Percentiles rank a stretch among this genome's conserved stretches.
Evolutionary conservation across 2,329 filamentous ascomycete genomes (phyloP).

Genomic region (Domatiomyces catenatus): DNA sequence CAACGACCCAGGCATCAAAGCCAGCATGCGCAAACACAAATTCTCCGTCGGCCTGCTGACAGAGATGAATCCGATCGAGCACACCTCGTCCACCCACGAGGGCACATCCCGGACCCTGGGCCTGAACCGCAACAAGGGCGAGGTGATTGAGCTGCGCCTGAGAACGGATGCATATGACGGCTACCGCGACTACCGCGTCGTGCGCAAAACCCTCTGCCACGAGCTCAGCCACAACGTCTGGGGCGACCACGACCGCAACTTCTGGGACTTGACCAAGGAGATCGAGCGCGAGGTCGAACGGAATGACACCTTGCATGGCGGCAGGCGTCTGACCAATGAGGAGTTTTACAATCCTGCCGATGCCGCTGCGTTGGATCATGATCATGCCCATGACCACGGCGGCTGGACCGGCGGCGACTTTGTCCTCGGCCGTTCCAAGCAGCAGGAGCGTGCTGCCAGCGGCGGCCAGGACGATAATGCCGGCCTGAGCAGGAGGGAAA

Average conservation of each 20-base stretch:
- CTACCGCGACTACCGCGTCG: slow-evolving; percentile 81
- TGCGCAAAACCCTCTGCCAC: slow-evolving; percentile 83
- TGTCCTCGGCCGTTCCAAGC: slow-evolving; percentile 45
- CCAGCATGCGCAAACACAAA: slow-evolving; percentile 67
- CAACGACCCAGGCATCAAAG: slow-evolving; percentile 70
- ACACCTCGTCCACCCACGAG: slow-evolving; percentile 57
- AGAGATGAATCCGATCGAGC: slow-evolving; percentile 80
- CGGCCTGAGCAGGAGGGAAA: slow-evolving; percentile 53
- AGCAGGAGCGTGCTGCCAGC: slow-evolving; percentile 21
- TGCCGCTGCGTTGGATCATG: slow-evolving; percentile 34
- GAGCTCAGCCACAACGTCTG: slow-evolving; percentile 88
- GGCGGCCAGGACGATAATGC: slow-evolving; percentile 28
- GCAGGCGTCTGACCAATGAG: slow-evolving; percentile 43
- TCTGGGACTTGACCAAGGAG: slow-evolving; percentile 76
- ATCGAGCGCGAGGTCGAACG: slow-evolving; percentile 70
- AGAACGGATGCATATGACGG: slow-evolving; percentile 91
- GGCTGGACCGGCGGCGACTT: slow-evolving; percentile 70
- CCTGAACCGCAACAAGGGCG: slow-evolving; percentile 71
- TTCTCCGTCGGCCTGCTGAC: slow-evolving; percentile 77
- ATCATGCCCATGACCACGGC: slow-evolving; percentile 47
- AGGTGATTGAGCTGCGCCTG: slow-evolving; percentile 78
- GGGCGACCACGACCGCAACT: slow-evolving; percentile 66
- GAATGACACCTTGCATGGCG: slow-evolving; percentile 62
- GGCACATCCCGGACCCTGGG: slow-evolving; percentile 54
- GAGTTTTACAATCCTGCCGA: slow-evolving; percentile 46